Evolutionary conservation across 331 rosid genomes (phyloP).

Genomic region (Ulmus americana): DNA sequence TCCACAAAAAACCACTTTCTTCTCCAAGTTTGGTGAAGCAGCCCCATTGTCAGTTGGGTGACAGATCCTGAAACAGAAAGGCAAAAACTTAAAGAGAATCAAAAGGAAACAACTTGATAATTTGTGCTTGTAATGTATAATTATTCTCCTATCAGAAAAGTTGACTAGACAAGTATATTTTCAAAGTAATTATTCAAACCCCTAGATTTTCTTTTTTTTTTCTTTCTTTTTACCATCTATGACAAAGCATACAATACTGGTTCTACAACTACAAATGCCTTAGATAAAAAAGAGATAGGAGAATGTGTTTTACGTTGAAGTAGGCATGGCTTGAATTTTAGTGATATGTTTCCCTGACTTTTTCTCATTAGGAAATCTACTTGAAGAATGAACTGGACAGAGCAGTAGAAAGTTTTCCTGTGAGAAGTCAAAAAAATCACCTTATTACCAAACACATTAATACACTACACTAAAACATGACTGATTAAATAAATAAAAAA

Average conservation of each 20-base stretch:
- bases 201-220: not conserved
- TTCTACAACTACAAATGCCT: conserved; percentile 10
- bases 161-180: not conserved
- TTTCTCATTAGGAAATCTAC: conserved; percentile 63
- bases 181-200: not conserved
- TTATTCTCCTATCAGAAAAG: not conserved
- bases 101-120: not conserved
- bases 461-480: conserved; percentile 9
- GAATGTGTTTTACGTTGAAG: conserved; percentile 38
- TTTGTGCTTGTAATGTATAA: not conserved
- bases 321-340: conserved; percentile 22
- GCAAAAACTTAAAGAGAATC: conserved; percentile 2
- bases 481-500: not conserved
- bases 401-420: conserved; percentile 74
- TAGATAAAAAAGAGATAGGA: conserved; percentile 9
- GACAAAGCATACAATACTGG: not conserved
- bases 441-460: not conserved
- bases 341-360: conserved; percentile 24
- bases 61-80: conserved; percentile 37
- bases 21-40: conserved; percentile 27
- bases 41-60: conserved; percentile 26
- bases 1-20: conserved; percentile 59
- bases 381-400: conserved; percentile 62
- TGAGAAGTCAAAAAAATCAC: conserved; percentile 13
- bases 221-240: not conserved